Evolutionary conservation across 2,329 filamentous ascomycete genomes (phyloP).

Genomic region (Paramyrothecium sp.): DNA sequence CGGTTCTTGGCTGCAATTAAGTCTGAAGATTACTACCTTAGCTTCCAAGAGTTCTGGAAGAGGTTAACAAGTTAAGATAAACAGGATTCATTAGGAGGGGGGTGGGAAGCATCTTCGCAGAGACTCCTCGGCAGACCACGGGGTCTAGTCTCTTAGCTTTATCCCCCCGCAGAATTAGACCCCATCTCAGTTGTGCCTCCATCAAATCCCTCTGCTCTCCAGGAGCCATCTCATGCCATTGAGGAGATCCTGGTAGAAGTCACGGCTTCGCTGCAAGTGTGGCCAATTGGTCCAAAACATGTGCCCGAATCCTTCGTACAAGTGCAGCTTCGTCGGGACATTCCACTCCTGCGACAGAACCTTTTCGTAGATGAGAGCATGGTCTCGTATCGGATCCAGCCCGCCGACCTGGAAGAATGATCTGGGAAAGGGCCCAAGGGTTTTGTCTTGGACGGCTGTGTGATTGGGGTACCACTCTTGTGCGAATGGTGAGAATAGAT

Average conservation of each 20-base stretch:
- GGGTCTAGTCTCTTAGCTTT: too few relatives aligned
- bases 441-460: too few relatives aligned
- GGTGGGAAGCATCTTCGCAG: too few relatives aligned
- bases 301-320: neutral
- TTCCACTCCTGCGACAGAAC: constrained; percentile 2
- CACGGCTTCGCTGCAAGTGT: neutral
- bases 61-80: too few relatives aligned
- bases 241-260: neutral
- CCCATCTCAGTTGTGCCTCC: too few relatives aligned
- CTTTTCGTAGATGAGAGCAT: constrained; percentile 10
- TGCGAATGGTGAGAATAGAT: neutral
- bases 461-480: neutral
- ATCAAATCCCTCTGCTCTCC: neutral
- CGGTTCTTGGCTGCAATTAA: too few relatives aligned
- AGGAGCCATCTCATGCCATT: neutral
- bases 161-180: too few relatives aligned
- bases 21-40: too few relatives aligned
- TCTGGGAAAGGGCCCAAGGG: constrained; percentile 2
- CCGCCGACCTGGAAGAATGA: constrained; percentile 9
- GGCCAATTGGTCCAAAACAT: neutral
- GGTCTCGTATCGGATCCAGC: constrained; percentile 8
- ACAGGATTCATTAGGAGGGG: too few relatives aligned
- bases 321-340: neutral
- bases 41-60: too few relatives aligned
- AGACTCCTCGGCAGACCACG: too few relatives aligned